These are phyloP conservation scores for Pleurotus citrinopileatus DNA, from an alignment of 768 basidiomycete species.

Conservation along the genomic window DNA sequence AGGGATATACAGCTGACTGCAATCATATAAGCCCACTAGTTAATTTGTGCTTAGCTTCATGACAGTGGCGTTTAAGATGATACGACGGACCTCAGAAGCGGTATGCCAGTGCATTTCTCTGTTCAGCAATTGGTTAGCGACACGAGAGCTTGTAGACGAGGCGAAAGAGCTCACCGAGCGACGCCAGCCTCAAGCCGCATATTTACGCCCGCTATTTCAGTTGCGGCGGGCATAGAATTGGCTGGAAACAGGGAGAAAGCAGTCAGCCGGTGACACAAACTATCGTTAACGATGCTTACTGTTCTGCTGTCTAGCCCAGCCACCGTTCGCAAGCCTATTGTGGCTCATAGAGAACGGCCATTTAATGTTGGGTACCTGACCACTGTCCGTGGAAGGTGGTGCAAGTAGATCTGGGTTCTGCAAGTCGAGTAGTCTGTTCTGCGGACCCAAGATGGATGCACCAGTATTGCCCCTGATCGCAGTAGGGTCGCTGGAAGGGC, in stretches of 20 bases:
- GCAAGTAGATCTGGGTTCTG: constrained; percentile 43
- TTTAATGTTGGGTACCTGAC: constrained; percentile 45
- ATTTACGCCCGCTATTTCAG: constrained; percentile 40
- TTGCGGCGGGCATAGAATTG: constrained; percentile 47
- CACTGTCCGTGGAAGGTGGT: constrained; percentile 42
- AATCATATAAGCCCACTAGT: constrained; percentile 52
- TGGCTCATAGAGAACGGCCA: constrained; percentile 57
- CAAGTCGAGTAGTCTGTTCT: constrained; percentile 33
- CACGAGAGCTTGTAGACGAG: neutral
- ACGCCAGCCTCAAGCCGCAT: constrained; percentile 51
- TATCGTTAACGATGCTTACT: constrained; percentile 25
- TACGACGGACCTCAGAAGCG: constrained; percentile 35
- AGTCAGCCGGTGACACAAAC: neutral
- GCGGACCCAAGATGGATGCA: constrained; percentile 39
- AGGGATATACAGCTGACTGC: constrained; percentile 30
- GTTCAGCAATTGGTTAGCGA: constrained; percentile 3
- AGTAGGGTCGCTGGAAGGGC: constrained; percentile 20
- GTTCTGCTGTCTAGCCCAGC: constrained; percentile 62
- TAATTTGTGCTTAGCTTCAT: neutral
- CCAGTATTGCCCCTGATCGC: constrained; percentile 39
- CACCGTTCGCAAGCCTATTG: constrained; percentile 52
- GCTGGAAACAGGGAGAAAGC: constrained; percentile 24
- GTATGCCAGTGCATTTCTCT: constrained; percentile 58
- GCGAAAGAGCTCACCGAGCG: constrained; percentile 32
- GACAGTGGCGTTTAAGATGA: neutral